Percentiles rank a stretch among this genome's conserved stretches.
These are phyloP conservation scores for Colletotrichum camelliae DNA, from an alignment of 2,329 filamentous ascomycete genomes.

Conservation along the genomic window DNA sequence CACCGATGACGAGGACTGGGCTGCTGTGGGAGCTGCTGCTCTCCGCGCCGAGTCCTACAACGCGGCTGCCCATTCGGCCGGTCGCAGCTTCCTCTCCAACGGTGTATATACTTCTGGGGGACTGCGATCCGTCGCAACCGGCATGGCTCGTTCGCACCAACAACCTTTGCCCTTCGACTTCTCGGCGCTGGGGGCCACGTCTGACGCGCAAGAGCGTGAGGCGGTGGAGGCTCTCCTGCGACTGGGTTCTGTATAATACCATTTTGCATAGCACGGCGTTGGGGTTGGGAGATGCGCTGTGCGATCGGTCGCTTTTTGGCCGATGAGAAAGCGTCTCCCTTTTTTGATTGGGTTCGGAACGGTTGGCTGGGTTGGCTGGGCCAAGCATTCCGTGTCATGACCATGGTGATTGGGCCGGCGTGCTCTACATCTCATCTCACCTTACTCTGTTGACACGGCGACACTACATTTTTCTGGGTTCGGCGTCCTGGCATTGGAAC, in stretches of 20 bases:
- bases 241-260: conserved; percentile 77
- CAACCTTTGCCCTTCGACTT: conserved; percentile 58
- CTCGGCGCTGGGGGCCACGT: conserved; percentile 53
- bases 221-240: conserved; percentile 81
- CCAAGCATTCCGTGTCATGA: conserved; percentile 36
- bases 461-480: conserved; percentile 16
- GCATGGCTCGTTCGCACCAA: conserved; percentile 60
- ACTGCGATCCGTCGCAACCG: conserved; percentile 56
- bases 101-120: conserved; percentile 54
- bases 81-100: conserved; percentile 43
- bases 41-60: conserved; percentile 72
- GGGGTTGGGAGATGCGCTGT: conserved; percentile 15
- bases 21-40: conserved; percentile 83
- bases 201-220: conserved; percentile 78
- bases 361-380: conserved; percentile 23
- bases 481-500: conserved; percentile 19
- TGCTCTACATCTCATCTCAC: conserved; percentile 30
- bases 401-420: conserved; percentile 34
- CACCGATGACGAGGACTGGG: conserved; percentile 97
- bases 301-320: conserved; percentile 1
- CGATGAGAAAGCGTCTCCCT: conserved; percentile 4
- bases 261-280: conserved; percentile 61
- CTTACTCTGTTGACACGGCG: conserved; percentile 32
- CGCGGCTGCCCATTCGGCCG: conserved; percentile 58
- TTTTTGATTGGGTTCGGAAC: conserved; percentile 5